Percentiles rank a stretch among this genome's conserved stretches.
Conservation (phyloP, 2,329 filamentous ascomycete species). For the Elsinoe batatas region DNA sequence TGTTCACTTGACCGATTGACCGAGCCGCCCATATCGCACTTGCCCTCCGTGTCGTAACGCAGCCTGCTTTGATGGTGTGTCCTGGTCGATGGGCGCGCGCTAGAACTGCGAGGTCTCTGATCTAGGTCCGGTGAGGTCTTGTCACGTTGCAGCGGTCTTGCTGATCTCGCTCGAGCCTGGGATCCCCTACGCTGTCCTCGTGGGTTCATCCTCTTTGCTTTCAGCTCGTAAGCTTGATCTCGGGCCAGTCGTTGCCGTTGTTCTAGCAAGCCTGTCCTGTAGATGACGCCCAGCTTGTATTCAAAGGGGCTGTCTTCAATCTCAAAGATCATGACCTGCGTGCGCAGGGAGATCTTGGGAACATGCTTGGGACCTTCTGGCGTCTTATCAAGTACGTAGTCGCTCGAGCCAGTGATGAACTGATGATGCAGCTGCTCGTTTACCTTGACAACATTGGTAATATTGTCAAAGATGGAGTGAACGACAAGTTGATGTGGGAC, state of each 20-base stretch:
- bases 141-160: slow-evolving; percentile 23
- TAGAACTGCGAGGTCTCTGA: slow-evolving; percentile 28
- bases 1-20: slow-evolving; percentile 66
- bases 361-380: slow-evolving; percentile 80
- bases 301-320: slow-evolving; percentile 95
- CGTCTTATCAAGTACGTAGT: slow-evolving; percentile 76
- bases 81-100: slow-evolving; percentile 19
- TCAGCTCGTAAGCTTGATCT: slow-evolving; percentile 80
- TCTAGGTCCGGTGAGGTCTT: slow-evolving; percentile 17
- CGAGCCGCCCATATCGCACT: slow-evolving; percentile 59
- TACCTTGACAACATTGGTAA: slow-evolving; percentile 79
- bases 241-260: slow-evolving; percentile 82
- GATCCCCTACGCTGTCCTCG: slow-evolving; percentile 39
- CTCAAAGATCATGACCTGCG: slow-evolving; percentile 76
- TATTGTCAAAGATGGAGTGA: slow-evolving; percentile 85
- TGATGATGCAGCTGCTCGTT: slow-evolving; percentile 85
- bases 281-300: slow-evolving; percentile 93
- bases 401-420: slow-evolving; percentile 76
- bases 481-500: slow-evolving; percentile 87
- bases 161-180: slow-evolving; percentile 41
- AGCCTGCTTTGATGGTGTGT: slow-evolving; percentile 28
- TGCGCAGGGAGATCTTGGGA: slow-evolving; percentile 74
- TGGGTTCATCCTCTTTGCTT: slow-evolving; percentile 75
- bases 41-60: slow-evolving; percentile 71
- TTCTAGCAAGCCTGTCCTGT: slow-evolving; percentile 77